These are phyloP conservation scores for Arctostaphylos glauca DNA, from an alignment of 148 eudicot genomes.

Conservation along the genomic window DNA sequence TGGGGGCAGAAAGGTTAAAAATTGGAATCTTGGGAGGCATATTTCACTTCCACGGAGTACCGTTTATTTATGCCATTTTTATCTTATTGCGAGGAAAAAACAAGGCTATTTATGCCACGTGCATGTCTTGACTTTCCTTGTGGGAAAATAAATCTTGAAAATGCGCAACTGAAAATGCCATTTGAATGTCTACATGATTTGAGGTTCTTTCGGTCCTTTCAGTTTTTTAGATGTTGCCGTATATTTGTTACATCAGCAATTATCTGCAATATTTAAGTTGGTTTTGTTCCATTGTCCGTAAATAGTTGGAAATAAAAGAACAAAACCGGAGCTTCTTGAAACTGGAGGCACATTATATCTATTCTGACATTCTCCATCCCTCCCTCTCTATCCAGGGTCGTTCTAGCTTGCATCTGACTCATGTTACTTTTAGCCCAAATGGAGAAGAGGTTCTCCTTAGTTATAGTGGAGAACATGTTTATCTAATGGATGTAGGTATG, in stretches of 20 bases:
- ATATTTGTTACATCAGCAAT: not conserved
- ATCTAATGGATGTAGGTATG: conserved; percentile 89
- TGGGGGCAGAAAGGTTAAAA: not conserved
- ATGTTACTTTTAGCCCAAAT: conserved; percentile 88
- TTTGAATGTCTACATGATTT: not conserved
- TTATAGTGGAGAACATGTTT: conserved; percentile 95
- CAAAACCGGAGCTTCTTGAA: not conserved
- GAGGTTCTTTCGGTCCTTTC: not conserved
- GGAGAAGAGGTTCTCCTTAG: conserved; percentile 87
- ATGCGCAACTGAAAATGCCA: not conserved
- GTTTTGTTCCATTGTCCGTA: not conserved
- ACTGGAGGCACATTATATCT: not conserved
- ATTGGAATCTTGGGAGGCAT: not conserved
- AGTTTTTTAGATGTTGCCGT: not conserved
- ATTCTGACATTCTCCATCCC: conserved; percentile 8
- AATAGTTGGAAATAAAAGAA: not conserved
- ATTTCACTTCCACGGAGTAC: not conserved
- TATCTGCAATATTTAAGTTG: not conserved
- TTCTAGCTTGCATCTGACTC: conserved; percentile 82
- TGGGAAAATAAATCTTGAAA: not conserved
- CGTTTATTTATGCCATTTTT: not conserved
- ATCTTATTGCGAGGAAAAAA: not conserved
- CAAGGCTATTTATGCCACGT: not conserved
- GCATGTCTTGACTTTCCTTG: not conserved
- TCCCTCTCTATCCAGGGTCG: conserved; percentile 48